A percentile compares a stretch with the other conserved stretches of the same genome.
Conservation (phyloP, 1,139 yeast genomes). For the Yamadazyma aaseri region DNA sequence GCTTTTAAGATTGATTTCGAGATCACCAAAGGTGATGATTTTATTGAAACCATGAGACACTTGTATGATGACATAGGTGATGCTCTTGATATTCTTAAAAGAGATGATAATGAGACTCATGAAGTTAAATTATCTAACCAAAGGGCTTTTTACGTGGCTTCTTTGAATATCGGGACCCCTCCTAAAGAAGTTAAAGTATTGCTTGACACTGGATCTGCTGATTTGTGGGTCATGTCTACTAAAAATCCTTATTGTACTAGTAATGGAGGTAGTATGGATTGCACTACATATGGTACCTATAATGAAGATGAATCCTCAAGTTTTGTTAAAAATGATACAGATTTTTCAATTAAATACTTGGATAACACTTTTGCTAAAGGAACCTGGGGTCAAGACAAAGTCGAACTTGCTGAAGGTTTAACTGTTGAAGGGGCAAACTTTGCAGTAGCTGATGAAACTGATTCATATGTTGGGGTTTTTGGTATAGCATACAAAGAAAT, state of each 20-base stretch:
- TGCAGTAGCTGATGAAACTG: conserved; percentile 56
- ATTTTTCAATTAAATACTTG: conserved; percentile 29
- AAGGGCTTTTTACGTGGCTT: conserved; percentile 31
- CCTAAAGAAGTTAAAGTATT: conserved; percentile 50
- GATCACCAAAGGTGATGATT: conserved; percentile 25
- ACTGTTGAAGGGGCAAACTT: conserved; percentile 42
- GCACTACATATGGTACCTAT: conserved; percentile 50
- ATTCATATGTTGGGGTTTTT: conserved; percentile 55
- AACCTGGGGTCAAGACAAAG: conserved; percentile 58
- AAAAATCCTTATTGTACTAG: conserved; percentile 22
- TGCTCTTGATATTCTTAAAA: conserved; percentile 6
- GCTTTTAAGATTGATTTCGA: conserved; percentile 27
- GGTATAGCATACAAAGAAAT: conserved; percentile 51
- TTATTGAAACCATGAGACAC: conserved; percentile 17
- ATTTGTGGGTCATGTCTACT: conserved; percentile 53
- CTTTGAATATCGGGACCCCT: conserved; percentile 55
- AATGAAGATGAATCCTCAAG: conserved; percentile 45
- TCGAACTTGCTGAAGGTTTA: conserved; percentile 24
- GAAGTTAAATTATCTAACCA: conserved; percentile 16
- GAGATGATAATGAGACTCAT: conserved; percentile 11
- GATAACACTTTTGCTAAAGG: conserved; percentile 36
- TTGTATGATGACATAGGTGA: conserved; percentile 12
- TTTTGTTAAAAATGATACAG: conserved; percentile 44
- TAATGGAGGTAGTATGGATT: conserved; percentile 21
- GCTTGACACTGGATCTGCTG: conserved; percentile 70